Percentiles rank a stretch among this genome's conserved stretches.
These are phyloP conservation scores for Cicer yamashitae DNA, from an alignment of 306 rosid genomes.

Conservation along the genomic window DNA sequence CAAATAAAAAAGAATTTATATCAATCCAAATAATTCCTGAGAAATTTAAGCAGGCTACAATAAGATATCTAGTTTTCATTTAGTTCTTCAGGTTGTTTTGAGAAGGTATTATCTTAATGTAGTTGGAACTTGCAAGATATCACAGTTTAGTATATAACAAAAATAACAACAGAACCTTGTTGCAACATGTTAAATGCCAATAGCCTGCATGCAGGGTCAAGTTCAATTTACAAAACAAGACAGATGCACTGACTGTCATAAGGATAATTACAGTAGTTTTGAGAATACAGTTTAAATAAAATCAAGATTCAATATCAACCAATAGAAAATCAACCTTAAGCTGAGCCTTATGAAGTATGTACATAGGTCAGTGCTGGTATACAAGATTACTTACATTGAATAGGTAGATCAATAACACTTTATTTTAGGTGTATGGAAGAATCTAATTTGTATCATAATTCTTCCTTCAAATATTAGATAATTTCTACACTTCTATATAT, in stretches of 20 bases:
- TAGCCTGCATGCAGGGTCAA: constrained; percentile 5
- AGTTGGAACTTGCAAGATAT: constrained; percentile 17
- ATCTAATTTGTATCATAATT: not conserved
- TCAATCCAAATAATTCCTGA: constrained; percentile 6
- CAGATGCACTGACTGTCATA: not conserved
- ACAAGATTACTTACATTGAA: not conserved
- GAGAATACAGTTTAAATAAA: not conserved
- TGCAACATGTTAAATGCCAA: not conserved
- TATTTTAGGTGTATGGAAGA: not conserved
- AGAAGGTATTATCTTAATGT: not conserved
- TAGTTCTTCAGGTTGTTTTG: constrained; percentile 10
- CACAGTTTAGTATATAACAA: not conserved
- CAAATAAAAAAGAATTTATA: constrained; percentile 11
- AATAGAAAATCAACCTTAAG: not conserved
- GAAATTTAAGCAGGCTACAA: constrained; percentile 7
- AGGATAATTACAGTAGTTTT: not conserved
- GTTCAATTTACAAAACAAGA: constrained; percentile 23
- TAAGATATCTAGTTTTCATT: constrained; percentile 31
- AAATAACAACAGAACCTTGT: not conserved
- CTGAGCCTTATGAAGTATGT: not conserved
- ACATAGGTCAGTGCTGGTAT: constrained; percentile 2
- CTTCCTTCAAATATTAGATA: not conserved
- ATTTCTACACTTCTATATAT: constrained; percentile 17
- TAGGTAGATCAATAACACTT: constrained; percentile 5
- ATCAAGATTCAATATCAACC: constrained; percentile 1